These are phyloP conservation scores for Diplodia intermedia DNA, from an alignment of 2,329 filamentous ascomycete species.

Conservation along the genomic window DNA sequence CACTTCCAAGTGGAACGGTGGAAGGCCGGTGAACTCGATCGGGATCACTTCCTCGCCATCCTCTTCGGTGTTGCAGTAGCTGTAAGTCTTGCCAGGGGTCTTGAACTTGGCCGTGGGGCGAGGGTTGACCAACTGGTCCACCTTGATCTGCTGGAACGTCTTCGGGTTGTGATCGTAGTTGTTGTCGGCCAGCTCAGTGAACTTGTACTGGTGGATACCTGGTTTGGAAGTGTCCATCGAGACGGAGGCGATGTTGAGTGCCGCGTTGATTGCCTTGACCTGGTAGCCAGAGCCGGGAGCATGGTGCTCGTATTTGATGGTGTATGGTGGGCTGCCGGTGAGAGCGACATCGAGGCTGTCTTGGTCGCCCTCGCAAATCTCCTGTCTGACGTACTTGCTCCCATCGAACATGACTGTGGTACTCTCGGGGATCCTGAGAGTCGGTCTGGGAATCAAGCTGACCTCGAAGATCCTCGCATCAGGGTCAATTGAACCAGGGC, in stretches of 20 bases:
- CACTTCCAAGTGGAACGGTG: slow-evolving; percentile 89
- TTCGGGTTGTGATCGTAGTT: slow-evolving; percentile 79
- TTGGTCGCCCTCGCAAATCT: slow-evolving; percentile 93
- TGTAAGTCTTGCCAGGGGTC: slow-evolving; percentile 90
- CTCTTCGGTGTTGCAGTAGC: slow-evolving; percentile 88
- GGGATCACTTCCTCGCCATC: slow-evolving; percentile 86
- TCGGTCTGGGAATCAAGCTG: slow-evolving; percentile 83
- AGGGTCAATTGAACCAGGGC: slow-evolving; percentile 79
- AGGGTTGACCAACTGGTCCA: slow-evolving; percentile 84
- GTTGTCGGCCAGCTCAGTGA: slow-evolving; percentile 80
- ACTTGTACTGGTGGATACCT: slow-evolving; percentile 85
- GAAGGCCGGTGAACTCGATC: slow-evolving; percentile 78
- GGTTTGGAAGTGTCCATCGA: slow-evolving; percentile 85
- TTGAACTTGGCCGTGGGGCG: slow-evolving; percentile 82
- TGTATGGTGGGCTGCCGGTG: slow-evolving; percentile 81
- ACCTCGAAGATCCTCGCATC: slow-evolving; percentile 78
- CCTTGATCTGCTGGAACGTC: slow-evolving; percentile 68
- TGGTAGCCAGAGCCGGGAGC: slow-evolving; percentile 71
- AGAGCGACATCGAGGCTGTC: slow-evolving; percentile 85
- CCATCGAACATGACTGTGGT: slow-evolving; percentile 63
- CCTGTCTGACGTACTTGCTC: slow-evolving; percentile 71
- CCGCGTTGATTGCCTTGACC: slow-evolving; percentile 77
- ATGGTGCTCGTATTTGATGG: slow-evolving; percentile 79
- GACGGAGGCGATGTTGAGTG: slow-evolving; percentile 76
- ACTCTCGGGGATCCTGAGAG: slow-evolving; percentile 69